Evolutionary conservation across 352 stramenopile genomes (phyloP).

Genomic region (Thalassiosira hispida): DNA sequence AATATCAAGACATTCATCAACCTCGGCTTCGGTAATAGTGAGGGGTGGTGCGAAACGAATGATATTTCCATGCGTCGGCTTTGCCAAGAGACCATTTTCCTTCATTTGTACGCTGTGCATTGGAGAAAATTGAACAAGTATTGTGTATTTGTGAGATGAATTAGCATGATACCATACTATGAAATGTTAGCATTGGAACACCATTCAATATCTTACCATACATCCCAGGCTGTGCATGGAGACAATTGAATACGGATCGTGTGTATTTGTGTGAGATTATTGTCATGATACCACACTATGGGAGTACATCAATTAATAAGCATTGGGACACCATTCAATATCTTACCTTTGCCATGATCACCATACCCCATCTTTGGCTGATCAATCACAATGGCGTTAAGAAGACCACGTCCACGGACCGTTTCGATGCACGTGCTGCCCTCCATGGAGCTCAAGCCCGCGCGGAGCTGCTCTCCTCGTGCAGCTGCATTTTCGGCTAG

Average conservation of each 20-base stretch:
- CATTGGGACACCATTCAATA: neutral
- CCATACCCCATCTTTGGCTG: constrained; percentile 86
- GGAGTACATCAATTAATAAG: no score
- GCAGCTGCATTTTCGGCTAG: constrained; percentile 92
- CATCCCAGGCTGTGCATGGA: no score
- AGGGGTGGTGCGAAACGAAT: constrained; percentile 96
- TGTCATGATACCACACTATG: no score
- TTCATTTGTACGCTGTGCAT: constrained; percentile 78
- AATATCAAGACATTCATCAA: constrained; percentile 90
- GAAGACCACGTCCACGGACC: constrained; percentile 94
- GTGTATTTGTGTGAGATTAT: no score
- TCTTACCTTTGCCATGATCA: constrained; percentile 71
- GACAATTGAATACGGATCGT: no score
- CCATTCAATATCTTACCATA: constrained; percentile 5
- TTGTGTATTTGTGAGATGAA: no score
- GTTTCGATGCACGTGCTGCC: constrained; percentile 71
- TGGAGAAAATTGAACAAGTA: neutral
- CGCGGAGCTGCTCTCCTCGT: constrained; percentile 93
- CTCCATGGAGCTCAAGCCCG: constrained; percentile 86
- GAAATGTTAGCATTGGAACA: no score
- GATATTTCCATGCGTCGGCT: constrained; percentile 99
- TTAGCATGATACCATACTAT: no score
- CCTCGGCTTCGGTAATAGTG: constrained; percentile 92
- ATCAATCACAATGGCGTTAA: constrained; percentile 98
- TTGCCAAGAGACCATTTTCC: constrained; percentile 96